Evolutionary conservation across 768 basidiomycete genomes (phyloP).

Genomic region (Xerocomellus amylosporus): DNA sequence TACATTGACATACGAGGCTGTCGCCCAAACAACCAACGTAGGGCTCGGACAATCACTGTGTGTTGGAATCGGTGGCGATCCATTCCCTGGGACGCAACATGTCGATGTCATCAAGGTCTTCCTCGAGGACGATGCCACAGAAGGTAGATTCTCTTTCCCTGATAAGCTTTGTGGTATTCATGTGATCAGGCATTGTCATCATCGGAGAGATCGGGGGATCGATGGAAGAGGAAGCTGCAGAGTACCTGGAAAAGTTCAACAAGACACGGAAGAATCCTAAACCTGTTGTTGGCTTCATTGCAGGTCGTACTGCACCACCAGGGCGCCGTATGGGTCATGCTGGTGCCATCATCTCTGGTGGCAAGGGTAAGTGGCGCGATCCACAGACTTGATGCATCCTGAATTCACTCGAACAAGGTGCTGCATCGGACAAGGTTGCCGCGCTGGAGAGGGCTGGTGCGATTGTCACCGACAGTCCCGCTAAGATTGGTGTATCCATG

Average conservation of each 20-base stretch:
- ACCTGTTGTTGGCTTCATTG: constrained; percentile 97
- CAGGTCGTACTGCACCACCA: constrained; percentile 95
- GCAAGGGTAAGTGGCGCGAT: constrained; percentile 64
- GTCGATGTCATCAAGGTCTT: constrained; percentile 95
- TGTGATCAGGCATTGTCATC: constrained; percentile 77
- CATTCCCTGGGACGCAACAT: constrained; percentile 95
- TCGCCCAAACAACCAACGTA: constrained; percentile 92
- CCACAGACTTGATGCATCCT: neutral
- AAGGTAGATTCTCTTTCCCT: constrained; percentile 51
- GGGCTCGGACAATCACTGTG: constrained; percentile 97
- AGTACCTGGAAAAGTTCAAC: constrained; percentile 91
- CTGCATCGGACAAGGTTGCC: constrained; percentile 90
- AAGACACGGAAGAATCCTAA: constrained; percentile 83
- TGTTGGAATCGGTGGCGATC: constrained; percentile 96
- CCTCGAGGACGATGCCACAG: constrained; percentile 89
- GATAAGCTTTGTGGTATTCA: constrained; percentile 1
- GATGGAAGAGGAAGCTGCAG: constrained; percentile 99
- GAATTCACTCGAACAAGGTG: constrained; percentile 46
- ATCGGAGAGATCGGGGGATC: constrained; percentile 99
- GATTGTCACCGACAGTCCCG: constrained; percentile 92
- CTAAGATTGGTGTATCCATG: constrained; percentile 89
- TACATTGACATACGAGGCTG: constrained; percentile 97
- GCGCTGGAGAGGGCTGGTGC: constrained; percentile 90
- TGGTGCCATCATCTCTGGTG: constrained; percentile 96
- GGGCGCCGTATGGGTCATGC: constrained; percentile 98